phyloP scores from a whole-genome alignment of 1,284 basidiomycete genomes.

The Cutaneotrichosporon sp. region DNA sequence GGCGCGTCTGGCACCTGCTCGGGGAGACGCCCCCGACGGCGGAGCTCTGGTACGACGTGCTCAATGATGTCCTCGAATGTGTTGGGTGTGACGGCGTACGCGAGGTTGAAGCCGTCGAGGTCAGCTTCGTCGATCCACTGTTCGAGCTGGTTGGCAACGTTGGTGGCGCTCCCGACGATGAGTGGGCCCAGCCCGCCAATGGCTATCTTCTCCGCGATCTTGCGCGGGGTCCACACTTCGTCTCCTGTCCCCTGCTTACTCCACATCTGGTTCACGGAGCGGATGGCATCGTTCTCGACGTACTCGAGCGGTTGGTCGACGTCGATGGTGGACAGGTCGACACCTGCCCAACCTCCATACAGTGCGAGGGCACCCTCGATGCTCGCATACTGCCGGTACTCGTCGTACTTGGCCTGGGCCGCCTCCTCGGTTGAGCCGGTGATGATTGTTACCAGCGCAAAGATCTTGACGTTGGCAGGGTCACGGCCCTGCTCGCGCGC shows the following conservation, averaged over 20 bases:
- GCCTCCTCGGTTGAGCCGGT: conserved; percentile 39
- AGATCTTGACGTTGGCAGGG: conserved; percentile 40
- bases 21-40: conserved; percentile 13
- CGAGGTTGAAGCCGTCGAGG: conserved; percentile 26
- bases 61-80: conserved; percentile 26
- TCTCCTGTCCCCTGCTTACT: conserved; percentile 21
- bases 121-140: conserved; percentile 20
- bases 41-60: conserved; percentile 23
- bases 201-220: conserved; percentile 23
- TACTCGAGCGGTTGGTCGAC: conserved; percentile 25
- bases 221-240: conserved; percentile 23
- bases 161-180: conserved; percentile 17
- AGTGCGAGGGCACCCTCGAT: conserved; percentile 46
- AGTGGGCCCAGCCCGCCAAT: conserved; percentile 25
- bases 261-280: conserved; percentile 26
- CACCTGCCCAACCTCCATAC: conserved; percentile 39
- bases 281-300: conserved; percentile 26
- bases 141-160: conserved; percentile 21
- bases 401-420: conserved; percentile 40
- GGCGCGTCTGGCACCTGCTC: conserved; percentile 9
- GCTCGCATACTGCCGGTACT: conserved; percentile 33
- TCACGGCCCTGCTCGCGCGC: conserved; percentile 42
- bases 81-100: conserved; percentile 19
- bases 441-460: conserved; percentile 35
- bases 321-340: conserved; percentile 16